Evolutionary conservation across 345 rosid species (phyloP).

Genomic region (Angophora floribunda): DNA sequence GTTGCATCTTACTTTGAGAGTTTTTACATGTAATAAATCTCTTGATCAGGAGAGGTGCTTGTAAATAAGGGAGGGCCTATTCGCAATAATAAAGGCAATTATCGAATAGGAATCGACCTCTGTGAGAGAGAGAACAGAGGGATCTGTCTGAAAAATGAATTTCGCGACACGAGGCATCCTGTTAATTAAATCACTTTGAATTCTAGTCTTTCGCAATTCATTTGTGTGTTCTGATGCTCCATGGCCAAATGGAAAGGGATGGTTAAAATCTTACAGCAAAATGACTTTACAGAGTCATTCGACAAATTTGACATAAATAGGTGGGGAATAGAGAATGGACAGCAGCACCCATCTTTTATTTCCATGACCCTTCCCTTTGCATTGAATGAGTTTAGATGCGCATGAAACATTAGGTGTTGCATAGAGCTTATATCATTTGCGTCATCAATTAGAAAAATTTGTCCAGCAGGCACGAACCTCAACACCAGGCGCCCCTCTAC

Average conservation of each 20-base stretch:
- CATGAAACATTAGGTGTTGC: background rate
- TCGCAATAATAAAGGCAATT: no score
- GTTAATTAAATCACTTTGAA: background rate
- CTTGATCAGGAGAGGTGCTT: no score
- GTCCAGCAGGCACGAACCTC: no score
- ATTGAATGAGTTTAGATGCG: background rate
- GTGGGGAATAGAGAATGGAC: background rate
- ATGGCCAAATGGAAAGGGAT: background rate
- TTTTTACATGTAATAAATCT: background rate
- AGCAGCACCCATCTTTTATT: background rate
- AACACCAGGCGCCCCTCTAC: no score
- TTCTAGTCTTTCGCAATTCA: background rate
- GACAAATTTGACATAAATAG: background rate
- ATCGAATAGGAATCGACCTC: no score
- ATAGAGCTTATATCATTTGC: background rate
- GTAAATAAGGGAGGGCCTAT: no score
- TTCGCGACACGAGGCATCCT: no score
- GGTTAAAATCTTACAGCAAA: background rate
- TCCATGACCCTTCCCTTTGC: background rate
- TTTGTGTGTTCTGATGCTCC: background rate
- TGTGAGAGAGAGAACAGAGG: no score
- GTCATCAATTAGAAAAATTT: background rate
- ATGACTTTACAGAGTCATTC: background rate
- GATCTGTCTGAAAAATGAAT: no score
- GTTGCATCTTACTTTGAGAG: background rate